Base-by-base conservation (phyloP, 139 green algal genomes). In the Coccomyxa sp. region DNA sequence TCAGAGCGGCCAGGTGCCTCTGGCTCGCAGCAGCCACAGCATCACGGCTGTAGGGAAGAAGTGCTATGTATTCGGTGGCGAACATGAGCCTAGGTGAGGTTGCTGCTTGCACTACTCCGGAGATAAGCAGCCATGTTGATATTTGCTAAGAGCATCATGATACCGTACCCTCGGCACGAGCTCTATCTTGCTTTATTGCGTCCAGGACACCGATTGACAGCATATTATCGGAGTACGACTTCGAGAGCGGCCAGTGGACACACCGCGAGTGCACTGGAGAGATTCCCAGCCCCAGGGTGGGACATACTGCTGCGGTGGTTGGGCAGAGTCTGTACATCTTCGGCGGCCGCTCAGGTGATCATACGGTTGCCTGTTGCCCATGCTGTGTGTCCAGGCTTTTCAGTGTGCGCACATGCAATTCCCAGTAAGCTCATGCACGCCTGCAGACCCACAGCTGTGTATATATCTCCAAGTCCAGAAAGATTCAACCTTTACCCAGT, bases 251-350 rank as follows among this genome's bases (percentile, higher is more conserved):
- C 40, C 68, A 29, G 0, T 88, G 83, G 83, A 58, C 27, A 5
- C 39, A 72, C 4, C 24, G 86, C 2, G 55, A 81, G 7, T 70
- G 39, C 2, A 39, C 68, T 18, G 83, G 83, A 9, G 41, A 58
- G 50, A 36, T 41, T 18, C 84, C 82, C 7, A 70, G 39, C n/a
- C 79, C 83, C 0, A 77, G 87, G 31, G 81, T 86, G 0, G 87
- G 75, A 2, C 81, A 82, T 31, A 75, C 81, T 0, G 79, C 86
- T 0, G 85, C 83, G 0, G 74, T 79, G 0, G 27, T 90, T 27
- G 81, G 79, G 10, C 24, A 14, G 18, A 82, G 44, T 16, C 24
- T 90, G 0, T 91, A 86, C 41, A 18, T 86, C 8, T 89, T 89
- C 76, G 87, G 87, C 29, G 87, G 86, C 14, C 54, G 86, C 34